Conservation (phyloP, 305 asterid species). For the Fraxinus platypoda region DNA sequence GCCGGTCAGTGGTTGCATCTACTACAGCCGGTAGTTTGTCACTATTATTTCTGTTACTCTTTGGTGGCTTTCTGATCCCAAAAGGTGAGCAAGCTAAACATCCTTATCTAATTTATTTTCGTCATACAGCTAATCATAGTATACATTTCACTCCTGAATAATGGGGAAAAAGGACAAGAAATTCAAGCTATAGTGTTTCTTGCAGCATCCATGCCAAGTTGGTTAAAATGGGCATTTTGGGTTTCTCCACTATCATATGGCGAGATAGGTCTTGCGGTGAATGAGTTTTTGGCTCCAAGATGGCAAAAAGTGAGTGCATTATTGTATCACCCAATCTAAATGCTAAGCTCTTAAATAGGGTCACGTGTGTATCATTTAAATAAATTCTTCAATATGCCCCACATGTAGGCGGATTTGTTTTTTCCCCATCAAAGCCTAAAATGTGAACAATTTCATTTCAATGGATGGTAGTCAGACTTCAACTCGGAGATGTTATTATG, state of each 20-base stretch:
- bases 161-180: slow-evolving; percentile 1
- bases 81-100: slow-evolving; percentile 38
- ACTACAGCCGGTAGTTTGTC: slow-evolving; percentile 54
- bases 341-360: background rate
- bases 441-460: background rate
- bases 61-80: slow-evolving; percentile 78
- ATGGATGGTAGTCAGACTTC: background rate
- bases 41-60: slow-evolving; percentile 44
- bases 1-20: slow-evolving; percentile 51
- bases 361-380: background rate
- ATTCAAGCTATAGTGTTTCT: slow-evolving; percentile 24
- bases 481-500: background rate
- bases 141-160: background rate
- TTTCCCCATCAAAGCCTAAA: background rate
- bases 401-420: background rate
- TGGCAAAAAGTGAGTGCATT: slow-evolving; percentile 65
- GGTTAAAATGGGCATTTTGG: slow-evolving; percentile 93
- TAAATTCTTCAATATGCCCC: background rate
- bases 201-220: slow-evolving; percentile 83
- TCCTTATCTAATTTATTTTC: background rate
- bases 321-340: background rate
- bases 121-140: background rate
- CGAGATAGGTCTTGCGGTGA: slow-evolving; percentile 65
- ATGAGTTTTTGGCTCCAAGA: slow-evolving; percentile 76
- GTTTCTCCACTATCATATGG: slow-evolving; percentile 78